These are phyloP conservation scores for Aspergillus awamori DNA, from an alignment of 2,329 filamentous ascomycete species.

Conservation along the genomic window DNA sequence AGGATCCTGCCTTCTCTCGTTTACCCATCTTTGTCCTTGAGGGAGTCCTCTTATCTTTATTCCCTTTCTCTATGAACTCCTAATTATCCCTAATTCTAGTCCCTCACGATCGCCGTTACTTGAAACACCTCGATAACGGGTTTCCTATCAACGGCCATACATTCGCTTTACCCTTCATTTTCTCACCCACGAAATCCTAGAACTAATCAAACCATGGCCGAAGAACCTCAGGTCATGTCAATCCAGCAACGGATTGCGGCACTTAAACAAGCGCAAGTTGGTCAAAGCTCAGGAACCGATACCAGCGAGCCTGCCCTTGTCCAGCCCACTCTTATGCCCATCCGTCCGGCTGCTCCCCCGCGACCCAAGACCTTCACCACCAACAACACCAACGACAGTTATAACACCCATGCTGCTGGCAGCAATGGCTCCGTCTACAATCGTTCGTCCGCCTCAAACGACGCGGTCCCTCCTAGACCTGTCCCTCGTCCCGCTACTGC, in stretches of 20 bases:
- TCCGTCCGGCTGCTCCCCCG: slow-evolving; percentile 29
- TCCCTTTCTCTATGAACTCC: neutral
- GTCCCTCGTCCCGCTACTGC: slow-evolving; percentile 29
- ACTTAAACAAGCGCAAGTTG: slow-evolving; percentile 48
- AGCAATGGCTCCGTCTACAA: slow-evolving; percentile 39
- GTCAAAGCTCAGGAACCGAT: slow-evolving; percentile 35
- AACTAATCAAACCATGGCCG: slow-evolving; percentile 35
- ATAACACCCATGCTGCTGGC: slow-evolving; percentile 2
- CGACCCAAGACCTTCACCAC: slow-evolving; percentile 12
- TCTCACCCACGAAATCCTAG: neutral
- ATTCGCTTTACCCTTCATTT: neutral
- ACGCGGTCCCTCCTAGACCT: slow-evolving; percentile 25
- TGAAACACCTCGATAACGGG: neutral
- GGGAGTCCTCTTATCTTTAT: neutral
- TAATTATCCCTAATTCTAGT: neutral
- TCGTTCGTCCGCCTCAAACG: slow-evolving; percentile 29
- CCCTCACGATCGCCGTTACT: neutral
- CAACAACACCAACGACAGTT: neutral
- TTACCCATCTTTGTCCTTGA: neutral
- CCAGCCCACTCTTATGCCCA: slow-evolving; percentile 26
- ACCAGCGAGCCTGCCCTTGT: slow-evolving; percentile 30
- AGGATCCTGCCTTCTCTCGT: neutral
- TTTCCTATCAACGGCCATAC: neutral
- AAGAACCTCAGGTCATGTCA: slow-evolving; percentile 47
- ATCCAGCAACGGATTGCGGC: slow-evolving; percentile 52